These are phyloP conservation scores for Apophysomyces trapeziformis DNA, from an alignment of 371 early-diverging fungal species.

Conservation along the genomic window DNA sequence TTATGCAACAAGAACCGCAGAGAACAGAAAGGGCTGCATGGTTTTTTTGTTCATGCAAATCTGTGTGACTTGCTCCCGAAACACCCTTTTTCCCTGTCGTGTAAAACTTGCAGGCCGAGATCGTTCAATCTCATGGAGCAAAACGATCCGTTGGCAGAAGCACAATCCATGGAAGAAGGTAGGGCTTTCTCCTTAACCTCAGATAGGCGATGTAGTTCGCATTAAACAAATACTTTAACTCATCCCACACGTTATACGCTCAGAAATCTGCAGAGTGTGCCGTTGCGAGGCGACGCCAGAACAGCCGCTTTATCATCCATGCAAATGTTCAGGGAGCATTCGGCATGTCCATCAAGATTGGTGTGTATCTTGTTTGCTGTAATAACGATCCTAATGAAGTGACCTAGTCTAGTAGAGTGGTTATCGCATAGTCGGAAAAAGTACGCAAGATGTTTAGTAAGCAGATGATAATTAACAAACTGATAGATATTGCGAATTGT, in stretches of 20 bases:
- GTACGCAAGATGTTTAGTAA: conserved; percentile 33
- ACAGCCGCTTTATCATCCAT: conserved; percentile 89
- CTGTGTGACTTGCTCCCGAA: conserved; percentile 2
- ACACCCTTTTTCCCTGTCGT: neutral
- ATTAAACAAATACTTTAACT: neutral
- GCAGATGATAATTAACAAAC: neutral
- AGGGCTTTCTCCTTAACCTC: neutral
- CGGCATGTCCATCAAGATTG: conserved; percentile 90
- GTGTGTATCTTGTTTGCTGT: conserved; percentile 38
- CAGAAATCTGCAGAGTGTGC: conserved; percentile 91
- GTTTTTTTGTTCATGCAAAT: neutral
- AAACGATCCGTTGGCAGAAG: neutral
- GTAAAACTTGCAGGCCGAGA: neutral
- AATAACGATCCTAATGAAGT: neutral
- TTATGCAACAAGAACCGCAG: too few relatives aligned
- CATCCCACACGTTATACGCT: neutral
- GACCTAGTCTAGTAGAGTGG: conserved; percentile 81
- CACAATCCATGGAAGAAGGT: conserved; percentile 6
- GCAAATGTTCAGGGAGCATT: conserved; percentile 95
- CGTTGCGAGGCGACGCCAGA: conserved; percentile 78
- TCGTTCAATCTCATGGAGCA: conserved; percentile 1
- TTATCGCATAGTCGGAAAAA: conserved; percentile 83
- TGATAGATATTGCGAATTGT: conserved; percentile 85
- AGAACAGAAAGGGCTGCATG: too few relatives aligned
- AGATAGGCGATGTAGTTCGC: neutral